phyloP scores from a whole-genome alignment of 768 basidiomycete species.

The Amanita rimosa region DNA sequence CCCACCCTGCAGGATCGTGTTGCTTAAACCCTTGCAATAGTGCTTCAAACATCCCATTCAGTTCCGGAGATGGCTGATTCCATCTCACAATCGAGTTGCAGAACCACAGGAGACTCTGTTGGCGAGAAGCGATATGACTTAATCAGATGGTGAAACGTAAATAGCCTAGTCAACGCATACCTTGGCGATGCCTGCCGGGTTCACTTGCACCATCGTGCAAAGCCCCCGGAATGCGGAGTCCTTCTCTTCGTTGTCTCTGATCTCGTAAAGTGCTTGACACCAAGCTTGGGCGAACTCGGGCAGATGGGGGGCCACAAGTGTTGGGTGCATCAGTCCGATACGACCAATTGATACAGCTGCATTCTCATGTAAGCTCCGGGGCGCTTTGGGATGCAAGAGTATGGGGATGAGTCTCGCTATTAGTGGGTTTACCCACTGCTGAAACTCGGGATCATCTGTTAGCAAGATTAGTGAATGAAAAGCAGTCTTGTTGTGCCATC shows the following conservation, averaged over 20 bases:
- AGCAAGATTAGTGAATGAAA: constrained; percentile 2
- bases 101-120: constrained; percentile 90
- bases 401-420: constrained; percentile 89
- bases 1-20: constrained; percentile 81
- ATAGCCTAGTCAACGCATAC: constrained; percentile 29
- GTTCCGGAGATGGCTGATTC: constrained; percentile 84
- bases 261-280: constrained; percentile 96
- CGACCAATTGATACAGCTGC: constrained; percentile 97
- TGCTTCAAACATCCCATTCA: constrained; percentile 90
- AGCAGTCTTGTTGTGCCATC: not conserved
- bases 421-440: constrained; percentile 82
- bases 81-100: constrained; percentile 96
- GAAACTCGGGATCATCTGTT: constrained; percentile 75
- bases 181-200: constrained; percentile 90
- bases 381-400: constrained; percentile 84
- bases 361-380: constrained; percentile 92
- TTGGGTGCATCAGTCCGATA: constrained; percentile 88
- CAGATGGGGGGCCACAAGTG: constrained; percentile 79
- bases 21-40: constrained; percentile 85
- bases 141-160: not conserved
- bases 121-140: not conserved
- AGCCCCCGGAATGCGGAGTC: constrained; percentile 97
- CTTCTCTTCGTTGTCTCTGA: constrained; percentile 99
- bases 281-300: constrained; percentile 89
- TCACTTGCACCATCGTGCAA: constrained; percentile 90